Percentiles rank a stretch among this genome's conserved stretches.
Conservation (phyloP, 495 filamentous ascomycete species). For the Massariosphaeria phaeospora region DNA sequence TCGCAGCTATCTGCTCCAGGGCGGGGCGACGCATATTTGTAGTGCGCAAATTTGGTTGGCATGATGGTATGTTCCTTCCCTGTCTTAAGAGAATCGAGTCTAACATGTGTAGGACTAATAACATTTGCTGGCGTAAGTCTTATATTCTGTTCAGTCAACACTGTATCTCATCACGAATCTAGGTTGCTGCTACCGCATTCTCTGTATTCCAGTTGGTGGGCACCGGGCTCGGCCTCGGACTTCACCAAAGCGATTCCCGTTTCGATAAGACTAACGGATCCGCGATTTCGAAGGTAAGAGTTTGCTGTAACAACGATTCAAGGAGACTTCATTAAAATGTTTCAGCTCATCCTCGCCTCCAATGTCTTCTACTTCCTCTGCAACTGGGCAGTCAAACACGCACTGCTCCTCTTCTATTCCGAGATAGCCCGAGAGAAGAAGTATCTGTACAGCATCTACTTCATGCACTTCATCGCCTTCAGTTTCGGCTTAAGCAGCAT, state of each 20-base stretch:
- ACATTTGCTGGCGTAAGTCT: slow-evolving; percentile 16
- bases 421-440: slow-evolving; percentile 10
- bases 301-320: too few species aligned
- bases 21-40: slow-evolving; percentile 16
- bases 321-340: too few species aligned
- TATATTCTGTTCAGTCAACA: neutral
- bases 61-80: slow-evolving; percentile 16
- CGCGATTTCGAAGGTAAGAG: too few species aligned
- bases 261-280: too few species aligned
- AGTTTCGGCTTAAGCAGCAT: slow-evolving; percentile 19
- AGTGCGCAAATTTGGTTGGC: slow-evolving; percentile 15
- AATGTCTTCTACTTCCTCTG: slow-evolving; percentile 28
- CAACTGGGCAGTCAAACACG: slow-evolving; percentile 30
- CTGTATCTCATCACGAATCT: neutral
- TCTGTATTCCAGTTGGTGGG: slow-evolving; percentile 17
- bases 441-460: slow-evolving; percentile 4
- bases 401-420: slow-evolving; percentile 29
- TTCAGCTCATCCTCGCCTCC: slow-evolving; percentile 13
- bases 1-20: slow-evolving; percentile 13
- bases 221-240: slow-evolving; percentile 5
- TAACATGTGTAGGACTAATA: slow-evolving; percentile 8
- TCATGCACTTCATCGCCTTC: slow-evolving; percentile 30
- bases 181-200: slow-evolving; percentile 20
- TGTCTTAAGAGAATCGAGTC: neutral
- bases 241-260: too few species aligned